phyloP scores from a whole-genome alignment of 1,139 yeast genomes.

The Pichia cactophila region DNA sequence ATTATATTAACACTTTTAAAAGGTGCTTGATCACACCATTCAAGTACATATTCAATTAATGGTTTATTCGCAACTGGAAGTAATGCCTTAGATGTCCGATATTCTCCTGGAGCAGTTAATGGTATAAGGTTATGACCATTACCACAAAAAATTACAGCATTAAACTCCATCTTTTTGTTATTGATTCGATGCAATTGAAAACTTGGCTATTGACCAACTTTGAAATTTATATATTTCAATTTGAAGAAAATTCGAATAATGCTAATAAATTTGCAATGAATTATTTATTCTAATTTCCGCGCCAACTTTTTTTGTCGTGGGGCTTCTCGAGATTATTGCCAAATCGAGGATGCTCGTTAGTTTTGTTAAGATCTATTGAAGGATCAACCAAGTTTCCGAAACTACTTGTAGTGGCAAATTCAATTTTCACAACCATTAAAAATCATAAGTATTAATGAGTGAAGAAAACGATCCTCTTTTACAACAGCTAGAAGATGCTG shows the following conservation, averaged over 20 bases:
- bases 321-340: not conserved
- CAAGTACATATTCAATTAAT: slow-evolving; percentile 80
- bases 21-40: slow-evolving; percentile 89
- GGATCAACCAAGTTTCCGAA: no score
- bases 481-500: slow-evolving; percentile 50
- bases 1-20: slow-evolving; percentile 55
- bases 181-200: not conserved
- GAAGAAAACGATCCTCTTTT: slow-evolving; percentile 68
- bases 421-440: not conserved
- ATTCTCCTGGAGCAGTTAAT: slow-evolving; percentile 48
- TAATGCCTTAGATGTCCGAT: slow-evolving; percentile 74
- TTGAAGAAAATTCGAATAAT: no score
- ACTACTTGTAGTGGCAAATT: not conserved
- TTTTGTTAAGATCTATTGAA: no score
- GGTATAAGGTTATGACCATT: slow-evolving; percentile 70
- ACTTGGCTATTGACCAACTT: no score
- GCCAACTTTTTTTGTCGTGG: no score
- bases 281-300: no score
- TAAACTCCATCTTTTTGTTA: slow-evolving; percentile 65
- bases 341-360: not conserved
- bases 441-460: slow-evolving; percentile 35
- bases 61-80: slow-evolving; percentile 87
- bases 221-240: not conserved
- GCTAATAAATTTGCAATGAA: no score
- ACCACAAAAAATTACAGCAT: slow-evolving; percentile 86